Percentiles rank a stretch among this genome's conserved stretches.
Evolutionary conservation across 148 eudicot species (phyloP).

Genomic region (Spergularia bocconei): DNA sequence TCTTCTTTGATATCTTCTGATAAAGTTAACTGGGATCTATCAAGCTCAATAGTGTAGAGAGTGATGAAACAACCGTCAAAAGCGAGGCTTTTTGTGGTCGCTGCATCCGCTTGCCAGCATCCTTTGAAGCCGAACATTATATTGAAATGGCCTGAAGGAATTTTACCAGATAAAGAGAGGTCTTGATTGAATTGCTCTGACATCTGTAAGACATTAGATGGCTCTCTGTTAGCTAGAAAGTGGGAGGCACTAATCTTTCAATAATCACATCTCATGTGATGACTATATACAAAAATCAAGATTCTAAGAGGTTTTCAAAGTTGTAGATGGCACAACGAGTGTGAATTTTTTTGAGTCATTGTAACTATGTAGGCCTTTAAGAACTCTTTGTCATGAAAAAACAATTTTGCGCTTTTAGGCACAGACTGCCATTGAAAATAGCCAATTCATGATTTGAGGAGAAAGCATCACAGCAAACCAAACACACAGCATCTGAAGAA

Average conservation of each 20-base stretch:
- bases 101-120: conserved; percentile 90
- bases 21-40: conserved; percentile 57
- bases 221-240: conserved; percentile 3
- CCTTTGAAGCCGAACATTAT: conserved; percentile 67
- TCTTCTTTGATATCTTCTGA: conserved; percentile 72
- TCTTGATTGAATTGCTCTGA: conserved; percentile 88
- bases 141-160: conserved; percentile 84
- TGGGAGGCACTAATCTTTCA: background rate
- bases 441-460: conserved; percentile 1
- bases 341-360: background rate
- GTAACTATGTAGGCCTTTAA: background rate
- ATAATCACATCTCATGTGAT: background rate
- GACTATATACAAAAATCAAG: background rate
- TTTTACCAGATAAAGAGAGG: conserved; percentile 74
- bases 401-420: too few species aligned
- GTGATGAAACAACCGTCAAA: conserved; percentile 91
- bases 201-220: conserved; percentile 53
- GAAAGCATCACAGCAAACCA: background rate
- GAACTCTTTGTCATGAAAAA: background rate
- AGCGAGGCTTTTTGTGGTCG: conserved; percentile 67
- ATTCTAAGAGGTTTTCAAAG: background rate
- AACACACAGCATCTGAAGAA: background rate
- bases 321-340: background rate
- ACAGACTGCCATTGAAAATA: background rate
- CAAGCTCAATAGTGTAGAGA: conserved; percentile 73